Evolutionary conservation across 306 rosid species (phyloP).

Genomic region (Ammopiptanthus mongolicus): DNA sequence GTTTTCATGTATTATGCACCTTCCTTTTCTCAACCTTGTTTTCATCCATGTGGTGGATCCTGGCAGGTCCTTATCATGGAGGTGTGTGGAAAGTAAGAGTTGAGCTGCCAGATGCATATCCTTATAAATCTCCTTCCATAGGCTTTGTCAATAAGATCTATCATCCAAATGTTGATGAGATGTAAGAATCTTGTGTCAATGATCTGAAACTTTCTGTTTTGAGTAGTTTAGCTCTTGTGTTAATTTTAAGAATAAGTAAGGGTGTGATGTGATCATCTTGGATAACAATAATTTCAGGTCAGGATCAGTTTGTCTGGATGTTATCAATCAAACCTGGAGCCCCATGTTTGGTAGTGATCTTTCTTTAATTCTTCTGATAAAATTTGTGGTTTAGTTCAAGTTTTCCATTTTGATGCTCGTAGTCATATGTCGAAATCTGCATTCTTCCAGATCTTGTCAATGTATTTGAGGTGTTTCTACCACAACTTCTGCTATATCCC

Average conservation of each 20-base stretch:
- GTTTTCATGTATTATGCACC: background rate
- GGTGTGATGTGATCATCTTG: conserved; percentile 9
- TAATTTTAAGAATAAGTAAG: background rate
- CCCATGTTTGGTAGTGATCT: conserved; percentile 53
- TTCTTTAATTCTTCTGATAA: background rate
- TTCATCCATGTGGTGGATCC: conserved; percentile 30
- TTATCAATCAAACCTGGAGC: conserved; percentile 61
- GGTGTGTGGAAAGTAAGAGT: conserved; percentile 60
- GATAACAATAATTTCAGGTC: conserved; percentile 39
- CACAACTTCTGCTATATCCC: conserved; percentile 58
- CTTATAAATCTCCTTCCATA: conserved; percentile 55
- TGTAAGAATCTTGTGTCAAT: conserved; percentile 31
- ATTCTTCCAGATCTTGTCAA: conserved; percentile 52
- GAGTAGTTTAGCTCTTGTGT: background rate
- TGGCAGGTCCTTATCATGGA: conserved; percentile 57
- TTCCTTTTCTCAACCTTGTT: background rate
- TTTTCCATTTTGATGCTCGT: conserved; percentile 2
- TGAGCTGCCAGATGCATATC: conserved; percentile 60
- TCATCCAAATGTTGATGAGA: conserved; percentile 59
- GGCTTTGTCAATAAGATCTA: conserved; percentile 58
- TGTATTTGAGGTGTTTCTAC: conserved; percentile 56
- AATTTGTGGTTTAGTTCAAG: background rate
- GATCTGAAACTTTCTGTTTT: background rate
- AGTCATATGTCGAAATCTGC: conserved; percentile 3
- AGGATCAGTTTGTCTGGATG: conserved; percentile 64